These are phyloP conservation scores for Aquilaria malaccensis DNA, from an alignment of 345 rosid species.

Conservation along the genomic window DNA sequence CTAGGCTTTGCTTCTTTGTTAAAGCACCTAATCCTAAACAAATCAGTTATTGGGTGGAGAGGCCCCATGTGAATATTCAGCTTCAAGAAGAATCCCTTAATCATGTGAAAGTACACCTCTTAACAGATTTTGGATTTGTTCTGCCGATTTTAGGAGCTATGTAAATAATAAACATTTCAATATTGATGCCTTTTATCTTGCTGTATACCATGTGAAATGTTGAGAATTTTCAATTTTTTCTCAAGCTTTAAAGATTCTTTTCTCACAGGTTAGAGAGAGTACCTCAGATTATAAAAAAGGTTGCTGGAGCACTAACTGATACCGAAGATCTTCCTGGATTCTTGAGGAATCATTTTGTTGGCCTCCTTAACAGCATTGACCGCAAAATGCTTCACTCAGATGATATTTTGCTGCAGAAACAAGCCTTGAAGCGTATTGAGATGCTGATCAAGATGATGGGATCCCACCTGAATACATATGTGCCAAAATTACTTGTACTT, in stretches of 20 bases:
- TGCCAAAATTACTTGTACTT: conserved; percentile 93
- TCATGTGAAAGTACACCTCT: no score
- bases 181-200: no score
- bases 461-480: conserved; percentile 72
- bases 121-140: no score
- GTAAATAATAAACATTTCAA: no score
- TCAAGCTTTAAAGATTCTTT: conserved; percentile 9
- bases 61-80: no score
- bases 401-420: conserved; percentile 65
- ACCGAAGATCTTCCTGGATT: conserved; percentile 79
- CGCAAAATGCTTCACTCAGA: conserved; percentile 86
- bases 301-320: conserved; percentile 69
- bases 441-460: conserved; percentile 95
- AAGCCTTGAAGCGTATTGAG: conserved; percentile 84
- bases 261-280: conserved; percentile 67
- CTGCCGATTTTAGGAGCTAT: no score
- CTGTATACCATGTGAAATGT: no score
- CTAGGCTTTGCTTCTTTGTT: no score
- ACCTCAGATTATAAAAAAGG: conserved; percentile 71
- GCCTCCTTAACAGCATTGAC: conserved; percentile 89
- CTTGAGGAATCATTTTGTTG: conserved; percentile 93
- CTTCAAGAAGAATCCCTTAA: no score
- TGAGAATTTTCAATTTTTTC: no score
- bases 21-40: no score
- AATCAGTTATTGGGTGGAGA: no score